Evolutionary conservation across 2,329 filamentous ascomycete genomes (phyloP), one percentile per base, ranked within the genome.

Genomic region (Nakataea oryzae): DNA sequence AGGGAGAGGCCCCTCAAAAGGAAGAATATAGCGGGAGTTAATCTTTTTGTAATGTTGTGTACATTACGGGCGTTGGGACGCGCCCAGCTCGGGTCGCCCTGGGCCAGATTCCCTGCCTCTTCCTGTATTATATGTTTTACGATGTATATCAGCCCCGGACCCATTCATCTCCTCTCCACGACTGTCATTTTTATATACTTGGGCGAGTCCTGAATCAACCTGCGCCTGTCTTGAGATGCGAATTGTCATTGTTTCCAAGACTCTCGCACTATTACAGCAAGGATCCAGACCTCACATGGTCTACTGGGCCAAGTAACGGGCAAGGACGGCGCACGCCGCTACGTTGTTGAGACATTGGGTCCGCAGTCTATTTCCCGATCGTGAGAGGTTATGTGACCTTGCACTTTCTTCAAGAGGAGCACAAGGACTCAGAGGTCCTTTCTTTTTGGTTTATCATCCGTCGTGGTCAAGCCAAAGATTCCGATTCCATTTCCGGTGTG

Each of bases 401-500:
- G 21, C 21, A 24, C 41, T 50, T 50, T 17, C 41, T 50, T 50
- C 21, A n/a, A 50, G 7, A 2, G 21, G 41, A n/a, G 41, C 41
- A 50, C 41, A 50, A 50, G 41, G 41, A 24, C 41, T 17, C 41
- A 9, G 14, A 50, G 11, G 41, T n/a, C 41, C 12, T 6, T 17
- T n/a, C n/a, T n/a, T 11, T 50, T 50, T 11, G 30, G 3, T 50
- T 47, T n/a, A n/a, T 50, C 41, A 50, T n/a, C 21, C 34, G 58
- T 29, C 41, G 24, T 50, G 34, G 58, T 60, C 26, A 60, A 60
- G 32, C 28, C 47, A 60, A 56, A 26, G 50, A 60, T 60, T 60
- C 58, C 34, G 41, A 60, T 60, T 60, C 58, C 58, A 60, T 60
- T 60, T 60, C 58, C 58, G 58, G 6, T 28, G 41, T 59, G 58